Evolutionary conservation across 2,329 filamentous ascomycete genomes (phyloP).

Genomic region (Fusarium secorum): DNA sequence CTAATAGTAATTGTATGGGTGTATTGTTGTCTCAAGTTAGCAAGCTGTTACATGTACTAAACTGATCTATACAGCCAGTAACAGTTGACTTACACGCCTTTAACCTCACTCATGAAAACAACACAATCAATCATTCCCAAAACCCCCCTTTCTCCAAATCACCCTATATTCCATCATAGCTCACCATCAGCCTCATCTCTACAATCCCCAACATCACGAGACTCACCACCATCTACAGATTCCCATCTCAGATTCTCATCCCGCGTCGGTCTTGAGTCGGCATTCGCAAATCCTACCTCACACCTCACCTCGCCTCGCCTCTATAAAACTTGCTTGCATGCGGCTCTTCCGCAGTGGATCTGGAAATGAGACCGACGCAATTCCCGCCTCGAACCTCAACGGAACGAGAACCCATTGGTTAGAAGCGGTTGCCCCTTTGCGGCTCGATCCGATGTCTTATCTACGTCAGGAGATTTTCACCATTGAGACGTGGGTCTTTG

Average conservation of each 20-base stretch:
- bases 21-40: not conserved
- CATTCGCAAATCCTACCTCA: conserved; percentile 32
- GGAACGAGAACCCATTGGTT: conserved; percentile 27
- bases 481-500: conserved; percentile 14
- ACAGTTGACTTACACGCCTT: not conserved
- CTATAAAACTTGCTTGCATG: conserved; percentile 18
- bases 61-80: not conserved
- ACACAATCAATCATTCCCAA: accelerated
- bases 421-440: not conserved
- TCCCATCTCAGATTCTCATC: conserved; percentile 20
- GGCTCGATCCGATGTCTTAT: conserved; percentile 31
- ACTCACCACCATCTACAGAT: conserved; percentile 10
- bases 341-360: conserved; percentile 40
- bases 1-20: accelerated
- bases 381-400: conserved; percentile 29
- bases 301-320: not conserved
- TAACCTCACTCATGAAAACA: not conserved
- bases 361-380: conserved; percentile 33
- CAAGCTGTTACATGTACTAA: not conserved
- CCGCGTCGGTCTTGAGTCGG: conserved; percentile 37
- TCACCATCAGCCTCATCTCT: not conserved
- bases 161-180: not conserved
- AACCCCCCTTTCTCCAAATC: not conserved
- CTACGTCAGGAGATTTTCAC: conserved; percentile 33
- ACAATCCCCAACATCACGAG: not conserved